Evolutionary conservation across 306 rosid genomes (phyloP).

Genomic region (Albizia julibrissin): DNA sequence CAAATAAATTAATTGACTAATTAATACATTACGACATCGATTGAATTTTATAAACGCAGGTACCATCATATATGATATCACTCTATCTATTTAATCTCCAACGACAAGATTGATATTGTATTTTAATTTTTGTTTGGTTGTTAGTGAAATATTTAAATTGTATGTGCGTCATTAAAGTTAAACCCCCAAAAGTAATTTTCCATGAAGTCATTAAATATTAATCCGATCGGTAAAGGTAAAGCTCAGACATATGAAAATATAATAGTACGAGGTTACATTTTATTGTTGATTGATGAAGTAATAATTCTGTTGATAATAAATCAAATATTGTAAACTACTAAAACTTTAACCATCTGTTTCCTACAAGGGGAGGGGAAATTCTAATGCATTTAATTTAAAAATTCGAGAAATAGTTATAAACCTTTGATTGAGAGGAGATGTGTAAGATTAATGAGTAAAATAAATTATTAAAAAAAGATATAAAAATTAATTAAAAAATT

Average conservation of each 20-base stretch:
- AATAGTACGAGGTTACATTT: not conserved
- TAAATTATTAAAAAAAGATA: too few relatives aligned
- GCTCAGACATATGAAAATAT: not conserved
- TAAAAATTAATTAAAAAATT: too few relatives aligned
- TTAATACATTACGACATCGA: too few relatives aligned
- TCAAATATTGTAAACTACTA: too few relatives aligned
- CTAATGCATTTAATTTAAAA: too few relatives aligned
- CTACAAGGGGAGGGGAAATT: too few relatives aligned
- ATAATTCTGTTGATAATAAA: not conserved
- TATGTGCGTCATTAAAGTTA: not conserved
- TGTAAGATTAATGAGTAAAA: too few relatives aligned
- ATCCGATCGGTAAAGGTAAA: not conserved
- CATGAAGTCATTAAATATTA: not conserved
- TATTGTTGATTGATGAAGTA: too few relatives aligned
- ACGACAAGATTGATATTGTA: not conserved
- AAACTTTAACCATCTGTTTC: too few relatives aligned
- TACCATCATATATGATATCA: not conserved
- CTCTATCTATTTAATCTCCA: not conserved
- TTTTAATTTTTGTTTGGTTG: not conserved
- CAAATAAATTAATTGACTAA: not conserved
- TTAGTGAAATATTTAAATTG: not conserved
- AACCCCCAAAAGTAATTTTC: not conserved
- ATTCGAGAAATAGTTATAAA: too few relatives aligned
- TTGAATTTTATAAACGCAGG: not conserved
- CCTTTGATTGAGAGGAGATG: too few relatives aligned